Evolutionary conservation across 257 asterid genomes (phyloP).

Genomic region (Solanum clarkiae): DNA sequence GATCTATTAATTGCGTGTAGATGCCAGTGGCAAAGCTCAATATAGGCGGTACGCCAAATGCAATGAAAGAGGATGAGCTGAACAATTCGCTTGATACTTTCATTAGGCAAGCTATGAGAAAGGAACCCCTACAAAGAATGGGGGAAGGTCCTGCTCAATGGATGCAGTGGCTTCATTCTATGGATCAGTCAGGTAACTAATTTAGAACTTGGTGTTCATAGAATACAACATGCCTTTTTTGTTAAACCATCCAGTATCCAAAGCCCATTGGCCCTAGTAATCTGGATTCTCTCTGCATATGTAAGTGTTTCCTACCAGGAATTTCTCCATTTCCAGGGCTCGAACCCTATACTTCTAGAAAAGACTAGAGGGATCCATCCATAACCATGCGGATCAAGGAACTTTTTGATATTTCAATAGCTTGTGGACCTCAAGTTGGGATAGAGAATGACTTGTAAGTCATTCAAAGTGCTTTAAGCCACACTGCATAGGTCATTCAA

Average conservation of each 20-base stretch:
- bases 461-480: not conserved
- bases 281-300: not conserved
- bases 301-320: not conserved
- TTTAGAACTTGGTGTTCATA: not conserved
- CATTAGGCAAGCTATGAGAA: constrained; percentile 50
- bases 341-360: not conserved
- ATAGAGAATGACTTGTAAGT: not conserved
- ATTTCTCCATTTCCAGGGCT: not conserved
- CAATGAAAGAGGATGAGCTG: constrained; percentile 53
- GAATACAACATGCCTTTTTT: not conserved
- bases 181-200: constrained; percentile 69
- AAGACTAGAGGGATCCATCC: not conserved
- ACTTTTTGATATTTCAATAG: not conserved
- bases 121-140: constrained; percentile 59
- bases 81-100: constrained; percentile 48
- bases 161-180: constrained; percentile 66
- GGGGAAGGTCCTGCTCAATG: constrained; percentile 65
- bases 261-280: not conserved
- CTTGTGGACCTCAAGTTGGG: not conserved
- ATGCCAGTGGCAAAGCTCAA: constrained; percentile 58
- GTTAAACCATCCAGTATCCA: not conserved
- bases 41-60: constrained; percentile 39
- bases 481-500: too few relatives aligned
- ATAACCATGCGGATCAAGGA: not conserved
- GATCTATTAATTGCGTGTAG: constrained; percentile 23